Evolutionary conservation across 2,329 filamentous ascomycete genomes (phyloP).

Genomic region (Macrophomina phaseolina): DNA sequence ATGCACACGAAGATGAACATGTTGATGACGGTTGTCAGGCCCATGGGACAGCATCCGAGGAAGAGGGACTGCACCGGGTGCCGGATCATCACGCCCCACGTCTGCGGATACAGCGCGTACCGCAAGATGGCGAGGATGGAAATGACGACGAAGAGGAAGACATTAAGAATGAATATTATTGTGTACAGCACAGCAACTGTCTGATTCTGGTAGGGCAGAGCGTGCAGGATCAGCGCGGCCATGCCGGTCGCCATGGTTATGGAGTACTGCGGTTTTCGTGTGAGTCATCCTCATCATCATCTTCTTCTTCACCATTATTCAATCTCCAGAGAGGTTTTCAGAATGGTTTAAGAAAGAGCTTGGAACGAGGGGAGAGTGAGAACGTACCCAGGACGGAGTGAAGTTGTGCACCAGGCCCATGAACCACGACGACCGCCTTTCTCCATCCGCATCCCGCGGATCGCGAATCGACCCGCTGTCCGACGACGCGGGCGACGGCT

Average conservation of each 20-base stretch:
- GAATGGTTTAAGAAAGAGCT: not conserved
- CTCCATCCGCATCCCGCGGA: not conserved
- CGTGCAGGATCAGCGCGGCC: constrained; percentile 66
- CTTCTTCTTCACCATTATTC: not conserved
- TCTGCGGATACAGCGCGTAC: constrained; percentile 69
- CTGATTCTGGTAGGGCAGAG: constrained; percentile 64
- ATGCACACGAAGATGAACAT: constrained; percentile 67
- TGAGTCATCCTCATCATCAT: not conserved
- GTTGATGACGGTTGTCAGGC: constrained; percentile 70
- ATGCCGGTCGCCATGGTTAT: constrained; percentile 69
- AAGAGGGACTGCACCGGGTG: constrained; percentile 73
- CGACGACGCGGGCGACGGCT: constrained; percentile 24
- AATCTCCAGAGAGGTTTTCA: not conserved
- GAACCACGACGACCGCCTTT: constrained; percentile 5
- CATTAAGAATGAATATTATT: constrained; percentile 66
- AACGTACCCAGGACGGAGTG: constrained; percentile 40
- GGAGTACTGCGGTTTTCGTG: constrained; percentile 33
- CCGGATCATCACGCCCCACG: constrained; percentile 69
- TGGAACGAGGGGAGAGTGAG: not conserved
- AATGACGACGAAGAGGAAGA: constrained; percentile 63
- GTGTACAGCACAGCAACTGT: constrained; percentile 67
- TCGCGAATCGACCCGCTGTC: constrained; percentile 16
- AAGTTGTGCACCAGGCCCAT: constrained; percentile 37
- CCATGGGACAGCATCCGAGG: constrained; percentile 71
- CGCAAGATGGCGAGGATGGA: constrained; percentile 61